Base-by-base conservation (phyloP, 2,329 filamentous ascomycete species). In the Nannizziopsis arthrosporioides region DNA sequence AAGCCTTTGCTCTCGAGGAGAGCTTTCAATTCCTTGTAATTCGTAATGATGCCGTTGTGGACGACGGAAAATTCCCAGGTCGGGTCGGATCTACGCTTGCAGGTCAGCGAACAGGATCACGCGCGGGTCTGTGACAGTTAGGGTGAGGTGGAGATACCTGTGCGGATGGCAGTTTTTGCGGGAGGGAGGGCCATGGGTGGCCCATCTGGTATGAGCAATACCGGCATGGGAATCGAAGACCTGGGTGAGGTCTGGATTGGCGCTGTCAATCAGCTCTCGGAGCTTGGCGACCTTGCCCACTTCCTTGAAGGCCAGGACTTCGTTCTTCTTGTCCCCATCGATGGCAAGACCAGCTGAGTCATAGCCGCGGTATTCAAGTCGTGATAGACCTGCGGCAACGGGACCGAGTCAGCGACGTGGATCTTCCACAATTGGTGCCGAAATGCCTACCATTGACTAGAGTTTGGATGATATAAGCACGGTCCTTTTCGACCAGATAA, bases 1-100 rank as follows among this genome's bases (percentile, higher is more conserved):
- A 94, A 94, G 65, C 92, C 92, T 79, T 96, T 98, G 76, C 77
- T 78, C 72, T 84, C 79, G 59, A 98, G 78, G 55, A 98, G 81
- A 54, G 84, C 86, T 81, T 90, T 94, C 62, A 98, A 75, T 74
- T 98, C 92, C 78, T 98, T 98, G 81, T 98, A 98, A 80, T 98
- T 98, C 75, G 92, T 98, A 72, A 98, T 98, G 77, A 98, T 98
- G 65, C 92, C 92, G 73, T 98, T 98, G 83, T 98, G 92, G 53
- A 96, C 92, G 61, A 98, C 82, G 57, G 86, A 78, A 70, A 98
- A 98, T 73, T 98, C 85, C 88, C 90, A 98, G 62, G 74, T 85
- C 60, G 84, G 80, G 69, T 98, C 92, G 57, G 90, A 96, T 70
- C 89, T 93, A 15, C 31, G 14, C 18, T 5, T 12, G 12, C 4